Evolutionary conservation across 768 basidiomycete genomes (phyloP).

Genomic region (Rossbeevera mucosa): DNA sequence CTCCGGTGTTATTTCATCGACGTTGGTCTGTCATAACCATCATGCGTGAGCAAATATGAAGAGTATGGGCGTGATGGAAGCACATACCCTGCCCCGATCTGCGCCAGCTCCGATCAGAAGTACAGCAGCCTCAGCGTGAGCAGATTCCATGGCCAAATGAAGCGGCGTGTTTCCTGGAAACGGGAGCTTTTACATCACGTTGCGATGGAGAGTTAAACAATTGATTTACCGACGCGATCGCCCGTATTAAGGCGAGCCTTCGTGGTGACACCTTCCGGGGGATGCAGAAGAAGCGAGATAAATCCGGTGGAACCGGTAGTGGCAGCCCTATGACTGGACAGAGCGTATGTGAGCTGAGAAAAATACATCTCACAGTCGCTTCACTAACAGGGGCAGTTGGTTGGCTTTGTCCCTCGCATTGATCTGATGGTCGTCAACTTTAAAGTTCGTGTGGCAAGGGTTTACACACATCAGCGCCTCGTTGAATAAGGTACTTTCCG

Average conservation of each 20-base stretch:
- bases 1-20: conserved; percentile 84
- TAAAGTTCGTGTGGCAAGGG: conserved; percentile 27
- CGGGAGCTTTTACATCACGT: not conserved
- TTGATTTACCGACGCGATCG: conserved; percentile 64
- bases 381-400: conserved; percentile 77
- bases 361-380: not conserved
- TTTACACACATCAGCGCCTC: conserved; percentile 84
- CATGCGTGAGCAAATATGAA: conserved; percentile 1
- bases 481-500: conserved; percentile 75
- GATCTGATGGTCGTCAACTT: conserved; percentile 53
- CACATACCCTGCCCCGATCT: conserved; percentile 78
- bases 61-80: not conserved
- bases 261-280: conserved; percentile 57
- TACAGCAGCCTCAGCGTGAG: conserved; percentile 87
- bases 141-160: conserved; percentile 96
- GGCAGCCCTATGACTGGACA: conserved; percentile 83
- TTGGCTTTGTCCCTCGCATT: conserved; percentile 93
- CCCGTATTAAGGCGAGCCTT: conserved; percentile 85
- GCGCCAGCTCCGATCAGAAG: conserved; percentile 92
- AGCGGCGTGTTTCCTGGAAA: conserved; percentile 86
- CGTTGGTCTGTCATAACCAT: conserved; percentile 54
- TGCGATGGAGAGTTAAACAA: not conserved
- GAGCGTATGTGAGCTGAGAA: conserved; percentile 1
- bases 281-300: conserved; percentile 77
- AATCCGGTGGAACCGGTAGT: conserved; percentile 93